These are phyloP conservation scores for Psilocybe cyanescens DNA, from an alignment of 768 basidiomycete genomes.

Conservation along the genomic window DNA sequence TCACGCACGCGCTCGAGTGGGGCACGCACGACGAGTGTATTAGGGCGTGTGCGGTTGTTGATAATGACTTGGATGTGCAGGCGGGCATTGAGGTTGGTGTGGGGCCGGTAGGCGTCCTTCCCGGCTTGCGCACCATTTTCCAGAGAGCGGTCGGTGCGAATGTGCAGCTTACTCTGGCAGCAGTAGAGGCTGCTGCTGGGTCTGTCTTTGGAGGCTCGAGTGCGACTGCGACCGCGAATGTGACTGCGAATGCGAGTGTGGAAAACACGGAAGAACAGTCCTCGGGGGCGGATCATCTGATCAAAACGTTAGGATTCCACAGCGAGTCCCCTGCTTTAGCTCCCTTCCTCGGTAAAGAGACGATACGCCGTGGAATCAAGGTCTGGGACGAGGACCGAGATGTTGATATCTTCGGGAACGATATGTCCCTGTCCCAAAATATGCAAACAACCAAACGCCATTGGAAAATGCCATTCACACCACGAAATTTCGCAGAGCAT, in stretches of 20 bases:
- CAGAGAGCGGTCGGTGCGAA: constrained; percentile 46
- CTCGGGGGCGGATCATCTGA: constrained; percentile 30
- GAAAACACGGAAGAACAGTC: not conserved
- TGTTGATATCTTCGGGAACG: constrained; percentile 37
- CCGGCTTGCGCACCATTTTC: constrained; percentile 52
- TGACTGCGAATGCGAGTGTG: not conserved
- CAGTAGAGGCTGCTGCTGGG: not conserved
- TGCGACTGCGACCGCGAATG: not conserved
- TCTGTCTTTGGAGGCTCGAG: not conserved
- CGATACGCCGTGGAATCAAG: constrained; percentile 43
- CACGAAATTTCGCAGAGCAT: constrained; percentile 27
- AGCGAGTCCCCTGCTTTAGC: constrained; percentile 54
- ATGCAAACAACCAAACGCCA: constrained; percentile 12
- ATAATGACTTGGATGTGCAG: constrained; percentile 41
- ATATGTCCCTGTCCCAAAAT: not conserved
- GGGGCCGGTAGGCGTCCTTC: constrained; percentile 44
- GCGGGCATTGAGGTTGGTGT: constrained; percentile 47
- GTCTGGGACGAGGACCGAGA: constrained; percentile 40
- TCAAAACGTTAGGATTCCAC: constrained; percentile 50
- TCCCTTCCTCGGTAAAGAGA: constrained; percentile 48
- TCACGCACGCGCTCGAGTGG: constrained; percentile 53
- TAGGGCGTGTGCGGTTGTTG: constrained; percentile 48
- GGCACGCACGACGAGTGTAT: constrained; percentile 61
- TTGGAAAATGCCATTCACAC: constrained; percentile 43
- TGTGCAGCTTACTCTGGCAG: not conserved